These are phyloP conservation scores for Chlorella variabilis DNA, from an alignment of 163 green algal species.

Conservation along the genomic window DNA sequence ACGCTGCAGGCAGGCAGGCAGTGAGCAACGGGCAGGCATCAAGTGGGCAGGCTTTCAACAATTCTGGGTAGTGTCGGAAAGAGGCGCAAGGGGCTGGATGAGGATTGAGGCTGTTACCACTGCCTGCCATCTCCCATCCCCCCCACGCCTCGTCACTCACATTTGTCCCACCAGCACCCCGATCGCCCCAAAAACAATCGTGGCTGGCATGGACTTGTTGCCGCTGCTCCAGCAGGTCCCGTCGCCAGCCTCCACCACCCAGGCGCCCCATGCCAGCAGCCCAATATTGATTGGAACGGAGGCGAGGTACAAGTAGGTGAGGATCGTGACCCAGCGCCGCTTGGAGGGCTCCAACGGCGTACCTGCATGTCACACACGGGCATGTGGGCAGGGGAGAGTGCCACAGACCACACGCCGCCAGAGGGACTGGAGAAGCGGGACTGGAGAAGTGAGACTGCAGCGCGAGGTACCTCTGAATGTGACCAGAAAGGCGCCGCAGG, in stretches of 20 bases:
- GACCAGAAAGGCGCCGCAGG: not conserved
- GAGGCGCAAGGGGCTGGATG: not conserved
- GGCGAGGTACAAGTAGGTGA: slow-evolving; percentile 4
- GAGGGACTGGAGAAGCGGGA: not conserved
- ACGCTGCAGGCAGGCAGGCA: slow-evolving; percentile 6
- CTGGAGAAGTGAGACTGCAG: not conserved
- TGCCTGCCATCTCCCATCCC: not conserved
- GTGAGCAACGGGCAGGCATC: not conserved
- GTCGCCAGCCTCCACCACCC: slow-evolving; percentile 19
- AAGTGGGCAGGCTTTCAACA: too few relatives aligned
- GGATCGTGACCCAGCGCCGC: slow-evolving; percentile 2
- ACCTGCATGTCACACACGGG: not conserved
- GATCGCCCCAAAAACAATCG: slow-evolving; percentile 20
- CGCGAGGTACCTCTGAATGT: not conserved
- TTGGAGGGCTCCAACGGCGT: slow-evolving; percentile 32
- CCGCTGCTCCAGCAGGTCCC: slow-evolving; percentile 20
- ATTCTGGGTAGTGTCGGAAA: too few relatives aligned
- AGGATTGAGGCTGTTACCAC: not conserved
- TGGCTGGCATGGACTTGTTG: slow-evolving; percentile 12
- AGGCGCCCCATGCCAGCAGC: slow-evolving; percentile 18
- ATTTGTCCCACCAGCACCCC: slow-evolving; percentile 23
- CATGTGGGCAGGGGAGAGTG: not conserved
- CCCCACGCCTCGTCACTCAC: slow-evolving; percentile 19
- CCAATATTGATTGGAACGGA: slow-evolving; percentile 17
- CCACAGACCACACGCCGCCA: not conserved